Conservation (phyloP, 2,329 filamentous ascomycete species). For the Microsporum ferrugineum region DNA sequence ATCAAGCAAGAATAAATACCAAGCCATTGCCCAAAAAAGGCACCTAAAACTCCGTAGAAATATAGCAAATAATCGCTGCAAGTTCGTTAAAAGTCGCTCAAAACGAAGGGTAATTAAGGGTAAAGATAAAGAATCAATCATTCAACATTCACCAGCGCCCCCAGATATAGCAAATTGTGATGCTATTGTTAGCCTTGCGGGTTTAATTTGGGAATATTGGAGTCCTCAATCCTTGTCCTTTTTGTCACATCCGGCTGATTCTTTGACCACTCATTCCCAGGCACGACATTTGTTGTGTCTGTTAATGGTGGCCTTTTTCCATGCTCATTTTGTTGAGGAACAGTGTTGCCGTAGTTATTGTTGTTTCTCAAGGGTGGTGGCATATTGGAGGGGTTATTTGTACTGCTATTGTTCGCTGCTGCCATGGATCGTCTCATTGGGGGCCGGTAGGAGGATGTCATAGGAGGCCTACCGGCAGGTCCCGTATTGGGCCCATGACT, state of each 20-base stretch:
- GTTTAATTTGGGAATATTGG: conserved; percentile 12
- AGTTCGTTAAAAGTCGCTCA: neutral
- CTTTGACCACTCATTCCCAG: neutral
- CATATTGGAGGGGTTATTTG: conserved; percentile 13
- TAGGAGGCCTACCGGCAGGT: conserved; percentile 21
- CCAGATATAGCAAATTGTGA: neutral
- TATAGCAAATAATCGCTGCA: neutral
- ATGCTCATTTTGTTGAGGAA: conserved; percentile 17
- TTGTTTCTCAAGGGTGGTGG: conserved; percentile 9
- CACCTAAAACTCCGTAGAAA: neutral
- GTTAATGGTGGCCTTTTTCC: conserved; percentile 35
- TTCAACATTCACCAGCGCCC: neutral
- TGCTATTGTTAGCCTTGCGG: conserved; percentile 1
- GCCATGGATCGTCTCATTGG: conserved; percentile 33
- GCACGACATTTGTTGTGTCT: conserved; percentile 35
- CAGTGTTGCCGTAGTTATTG: neutral
- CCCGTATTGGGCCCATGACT: conserved; percentile 16
- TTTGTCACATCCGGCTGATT: neutral
- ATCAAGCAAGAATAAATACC: neutral
- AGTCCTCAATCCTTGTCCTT: conserved; percentile 11
- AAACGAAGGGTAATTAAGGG: neutral
- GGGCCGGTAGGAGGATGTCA: conserved; percentile 34
- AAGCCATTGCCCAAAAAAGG: neutral
- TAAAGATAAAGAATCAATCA: neutral
- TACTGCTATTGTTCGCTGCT: conserved; percentile 16